phyloP scores from a whole-genome alignment of 202 grass and related monocot genomes.

The Hordeum pubiflorum region DNA sequence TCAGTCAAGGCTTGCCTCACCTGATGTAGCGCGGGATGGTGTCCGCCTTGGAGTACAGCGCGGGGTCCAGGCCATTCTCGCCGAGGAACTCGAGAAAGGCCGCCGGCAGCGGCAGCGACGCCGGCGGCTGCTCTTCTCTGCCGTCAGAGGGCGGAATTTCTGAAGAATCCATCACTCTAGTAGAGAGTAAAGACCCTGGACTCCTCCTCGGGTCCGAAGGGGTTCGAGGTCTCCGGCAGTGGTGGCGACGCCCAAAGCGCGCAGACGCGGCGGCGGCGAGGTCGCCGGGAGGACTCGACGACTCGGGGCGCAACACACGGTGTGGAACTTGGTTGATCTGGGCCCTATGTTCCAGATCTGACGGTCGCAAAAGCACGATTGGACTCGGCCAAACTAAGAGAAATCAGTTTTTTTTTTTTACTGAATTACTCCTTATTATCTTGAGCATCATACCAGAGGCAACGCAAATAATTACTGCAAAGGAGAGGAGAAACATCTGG shows the following conservation, averaged over 20 bases:
- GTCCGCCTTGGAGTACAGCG: constrained; percentile 54
- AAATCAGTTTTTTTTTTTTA: neutral
- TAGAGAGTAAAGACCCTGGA: neutral
- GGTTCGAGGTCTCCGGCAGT: no score
- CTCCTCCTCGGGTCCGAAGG: neutral
- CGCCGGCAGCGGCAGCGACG: constrained; percentile 36
- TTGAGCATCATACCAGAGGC: no score
- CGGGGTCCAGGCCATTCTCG: constrained; percentile 72
- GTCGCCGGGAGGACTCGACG: neutral
- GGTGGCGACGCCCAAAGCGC: neutral
- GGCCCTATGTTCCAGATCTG: neutral
- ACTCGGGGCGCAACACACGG: neutral
- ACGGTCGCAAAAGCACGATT: neutral
- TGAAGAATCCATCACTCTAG: neutral
- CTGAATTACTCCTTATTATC: no score
- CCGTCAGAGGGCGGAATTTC: neutral
- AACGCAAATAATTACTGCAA: neutral
- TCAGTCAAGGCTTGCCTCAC: constrained; percentile 23
- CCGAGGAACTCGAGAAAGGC: constrained; percentile 76
- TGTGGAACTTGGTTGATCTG: neutral
- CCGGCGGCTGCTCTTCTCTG: constrained; percentile 1
- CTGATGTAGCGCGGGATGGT: constrained; percentile 87
- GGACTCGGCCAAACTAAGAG: neutral
- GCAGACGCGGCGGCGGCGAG: neutral
- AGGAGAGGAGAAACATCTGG: neutral